Evolutionary conservation across 441 rosid genomes (phyloP).

Genomic region (Euphorbia celastroides): DNA sequence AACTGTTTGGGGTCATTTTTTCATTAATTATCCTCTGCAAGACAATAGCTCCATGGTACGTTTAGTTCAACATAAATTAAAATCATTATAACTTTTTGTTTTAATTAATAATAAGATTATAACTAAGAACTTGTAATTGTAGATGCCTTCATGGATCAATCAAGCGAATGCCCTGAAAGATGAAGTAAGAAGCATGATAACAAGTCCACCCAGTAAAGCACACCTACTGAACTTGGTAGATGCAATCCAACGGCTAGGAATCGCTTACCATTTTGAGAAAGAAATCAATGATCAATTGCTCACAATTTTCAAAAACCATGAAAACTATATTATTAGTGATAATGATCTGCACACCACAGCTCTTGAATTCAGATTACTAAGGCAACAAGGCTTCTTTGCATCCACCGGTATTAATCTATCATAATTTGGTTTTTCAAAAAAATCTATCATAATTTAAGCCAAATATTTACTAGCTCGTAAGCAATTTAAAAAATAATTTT

Average conservation of each 20-base stretch:
- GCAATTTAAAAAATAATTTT: no score
- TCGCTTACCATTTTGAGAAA: slow-evolving; percentile 23
- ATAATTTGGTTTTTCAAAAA: no score
- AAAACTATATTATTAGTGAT: not conserved
- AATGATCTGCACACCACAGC: slow-evolving; percentile 14
- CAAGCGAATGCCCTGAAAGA: slow-evolving; percentile 10
- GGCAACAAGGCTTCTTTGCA: slow-evolving; percentile 22
- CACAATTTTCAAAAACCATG: not conserved
- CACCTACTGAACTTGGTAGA: slow-evolving; percentile 22
- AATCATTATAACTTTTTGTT: no score
- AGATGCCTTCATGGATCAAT: not conserved
- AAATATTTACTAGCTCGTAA: no score
- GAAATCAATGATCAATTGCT: slow-evolving; percentile 20
- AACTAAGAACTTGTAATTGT: not conserved
- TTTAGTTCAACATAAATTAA: no score
- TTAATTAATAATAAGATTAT: no score
- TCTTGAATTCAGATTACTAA: slow-evolving; percentile 25
- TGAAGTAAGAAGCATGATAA: slow-evolving; percentile 20
- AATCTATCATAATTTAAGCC: not conserved
- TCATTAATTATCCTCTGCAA: not conserved
- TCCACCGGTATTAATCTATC: slow-evolving; percentile 18
- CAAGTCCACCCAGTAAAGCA: not conserved
- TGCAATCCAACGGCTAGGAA: slow-evolving; percentile 19
- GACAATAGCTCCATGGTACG: not conserved
- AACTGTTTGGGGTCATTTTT: slow-evolving; percentile 16